Evolutionary conservation across 2,329 filamentous ascomycete genomes (phyloP), one percentile per base, ranked within the genome.

Genomic region (Dactylellina sp.): DNA sequence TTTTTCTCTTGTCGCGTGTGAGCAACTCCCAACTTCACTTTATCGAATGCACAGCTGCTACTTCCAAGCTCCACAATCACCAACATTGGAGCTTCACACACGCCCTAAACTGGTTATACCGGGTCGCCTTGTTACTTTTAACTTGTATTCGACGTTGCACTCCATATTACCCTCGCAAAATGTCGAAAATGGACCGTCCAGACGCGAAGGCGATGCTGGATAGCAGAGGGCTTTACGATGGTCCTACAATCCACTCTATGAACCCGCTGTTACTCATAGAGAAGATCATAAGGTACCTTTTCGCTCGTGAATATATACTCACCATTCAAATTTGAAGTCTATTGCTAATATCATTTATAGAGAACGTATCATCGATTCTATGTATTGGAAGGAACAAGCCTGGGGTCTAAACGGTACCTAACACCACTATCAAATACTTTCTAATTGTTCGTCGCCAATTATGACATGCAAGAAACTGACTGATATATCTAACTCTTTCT

Each of bases 331-430:
- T 14, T 11, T 25, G 35, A 50, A 9, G 22, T 39, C 16, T 44
- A 35, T 20, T 22, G 18, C 63, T 75, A 59, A 71, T 39, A n/a
- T 14, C 16, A 20, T 37, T 14, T 24, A 24, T 39, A 75, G 78
- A 47, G 95, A 99, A 82, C 93, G 95, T 80, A 97, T 99, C 81
- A 89, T 93, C 77, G 93, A 97, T 80, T 92, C 89, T 60, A 96
- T 97, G 83, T 99, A 97, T 84, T 99, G 93, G 91, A 97, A 97
- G 82, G 95, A 98, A 83, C 93, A 97, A 83, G 97, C 95, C 81
- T 99, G 98, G 82, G 95, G 91, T 44, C 86, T 99, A 76, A 99
- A 98, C 83, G 88, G 77, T 78, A 70, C 62, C 39, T 84, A 65
- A 65, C 11, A 46, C 28, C 28, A n/a, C n/a, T n/a, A n/a, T 22